Conservation (phyloP, 768 basidiomycete species). For the Termitomyces eurrhizus region DNA sequence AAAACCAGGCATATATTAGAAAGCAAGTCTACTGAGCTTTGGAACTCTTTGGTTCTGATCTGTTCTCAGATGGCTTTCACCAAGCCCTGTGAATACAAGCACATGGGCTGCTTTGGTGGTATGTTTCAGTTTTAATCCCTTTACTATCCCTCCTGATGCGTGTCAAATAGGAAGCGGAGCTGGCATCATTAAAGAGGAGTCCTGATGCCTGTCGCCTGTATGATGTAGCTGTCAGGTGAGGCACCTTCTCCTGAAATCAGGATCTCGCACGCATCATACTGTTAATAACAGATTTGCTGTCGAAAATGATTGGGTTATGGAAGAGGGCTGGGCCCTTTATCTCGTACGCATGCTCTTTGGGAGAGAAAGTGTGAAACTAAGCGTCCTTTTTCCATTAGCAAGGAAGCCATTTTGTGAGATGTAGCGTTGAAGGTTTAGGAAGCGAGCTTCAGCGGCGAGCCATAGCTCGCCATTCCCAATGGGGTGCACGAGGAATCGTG, state of each 20-base stretch:
- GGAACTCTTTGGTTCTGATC: conserved; percentile 1
- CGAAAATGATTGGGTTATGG: conserved; percentile 66
- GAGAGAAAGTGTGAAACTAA: not conserved
- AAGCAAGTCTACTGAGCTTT: conserved; percentile 35
- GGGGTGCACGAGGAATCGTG: conserved; percentile 74
- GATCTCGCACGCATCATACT: not conserved
- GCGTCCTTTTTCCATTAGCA: conserved; percentile 35
- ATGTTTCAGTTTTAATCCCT: conserved; percentile 18
- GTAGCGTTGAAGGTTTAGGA: conserved; percentile 63
- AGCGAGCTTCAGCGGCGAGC: conserved; percentile 64
- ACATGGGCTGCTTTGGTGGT: conserved; percentile 70
- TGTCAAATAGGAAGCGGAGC: conserved; percentile 60
- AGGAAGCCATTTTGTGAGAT: conserved; percentile 66
- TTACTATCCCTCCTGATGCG: not conserved
- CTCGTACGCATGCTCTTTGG: conserved; percentile 35
- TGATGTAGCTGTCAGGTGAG: conserved; percentile 64
- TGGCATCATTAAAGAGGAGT: conserved; percentile 53
- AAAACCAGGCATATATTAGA: conserved; percentile 59
- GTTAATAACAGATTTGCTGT: conserved; percentile 45
- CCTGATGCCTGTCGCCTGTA: conserved; percentile 62
- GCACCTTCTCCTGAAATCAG: not conserved
- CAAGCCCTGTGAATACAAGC: conserved; percentile 64
- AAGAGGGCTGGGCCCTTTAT: conserved; percentile 68
- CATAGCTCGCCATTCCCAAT: conserved; percentile 61
- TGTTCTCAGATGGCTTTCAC: conserved; percentile 55